phyloP scores from a whole-genome alignment of 1,139 yeast species.

The Zygosaccharomyces pseudobailii region DNA sequence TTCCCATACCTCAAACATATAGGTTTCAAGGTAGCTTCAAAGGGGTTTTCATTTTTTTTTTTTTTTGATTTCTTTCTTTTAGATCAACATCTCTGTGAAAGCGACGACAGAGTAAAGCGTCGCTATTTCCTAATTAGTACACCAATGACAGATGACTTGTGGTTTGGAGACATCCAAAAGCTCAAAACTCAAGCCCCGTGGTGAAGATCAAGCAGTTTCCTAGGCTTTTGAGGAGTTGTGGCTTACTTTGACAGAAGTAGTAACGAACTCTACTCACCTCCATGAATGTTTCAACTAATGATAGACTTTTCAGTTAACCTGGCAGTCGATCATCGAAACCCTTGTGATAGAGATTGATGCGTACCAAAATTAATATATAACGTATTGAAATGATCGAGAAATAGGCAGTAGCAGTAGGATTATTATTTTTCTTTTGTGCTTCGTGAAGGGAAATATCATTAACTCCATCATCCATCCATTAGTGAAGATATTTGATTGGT shows the following conservation, averaged over 20 bases:
- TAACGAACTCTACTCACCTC: background rate
- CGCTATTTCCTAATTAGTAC: slow-evolving; percentile 14
- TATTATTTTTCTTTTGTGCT: too few species aligned
- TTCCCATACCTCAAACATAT: slow-evolving; percentile 6
- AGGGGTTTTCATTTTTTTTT: slow-evolving; percentile 3
- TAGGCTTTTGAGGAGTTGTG: background rate
- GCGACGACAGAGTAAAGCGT: slow-evolving; percentile 3
- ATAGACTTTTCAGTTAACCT: background rate
- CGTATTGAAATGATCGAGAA: background rate
- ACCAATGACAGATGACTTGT: slow-evolving; percentile 11
- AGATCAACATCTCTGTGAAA: background rate
- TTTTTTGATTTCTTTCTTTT: background rate
- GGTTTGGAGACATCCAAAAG: background rate
- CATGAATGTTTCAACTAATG: background rate
- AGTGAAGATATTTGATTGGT: background rate
- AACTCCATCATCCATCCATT: too few species aligned
- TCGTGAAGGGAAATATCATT: too few species aligned
- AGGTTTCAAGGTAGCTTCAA: slow-evolving; percentile 5
- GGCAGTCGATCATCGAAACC: background rate
- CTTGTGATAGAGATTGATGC: background rate
- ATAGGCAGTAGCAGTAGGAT: background rate
- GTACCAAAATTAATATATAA: background rate
- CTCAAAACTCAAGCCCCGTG: background rate
- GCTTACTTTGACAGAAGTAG: slow-evolving; percentile 1
- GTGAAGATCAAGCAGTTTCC: background rate